phyloP scores from a whole-genome alignment of 2,329 filamentous ascomycete species.

The Hirsutella rhossiliensis region DNA sequence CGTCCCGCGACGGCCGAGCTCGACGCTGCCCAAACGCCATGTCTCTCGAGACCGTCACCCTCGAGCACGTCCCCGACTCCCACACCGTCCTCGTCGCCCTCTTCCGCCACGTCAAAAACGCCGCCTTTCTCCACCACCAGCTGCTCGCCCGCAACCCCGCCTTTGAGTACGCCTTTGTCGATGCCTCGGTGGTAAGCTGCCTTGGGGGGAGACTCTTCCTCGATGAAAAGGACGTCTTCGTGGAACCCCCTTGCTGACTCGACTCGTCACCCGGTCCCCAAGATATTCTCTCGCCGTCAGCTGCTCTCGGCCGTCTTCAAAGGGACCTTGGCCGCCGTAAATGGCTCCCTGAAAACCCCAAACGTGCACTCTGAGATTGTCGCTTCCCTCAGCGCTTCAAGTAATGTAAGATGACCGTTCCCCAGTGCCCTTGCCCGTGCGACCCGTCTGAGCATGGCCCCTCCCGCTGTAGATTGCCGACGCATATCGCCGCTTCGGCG shows the following conservation, averaged over 20 bases:
- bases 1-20: not conserved
- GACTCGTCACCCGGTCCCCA: no score
- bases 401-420: constrained; percentile 47
- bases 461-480: constrained; percentile 60
- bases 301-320: constrained; percentile 65
- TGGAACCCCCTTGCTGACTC: no score
- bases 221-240: no score
- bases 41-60: constrained; percentile 51
- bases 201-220: no score
- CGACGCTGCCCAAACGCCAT: constrained; percentile 16
- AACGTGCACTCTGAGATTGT: constrained; percentile 89
- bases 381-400: constrained; percentile 65
- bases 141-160: constrained; percentile 72
- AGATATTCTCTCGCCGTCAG: constrained; percentile 63
- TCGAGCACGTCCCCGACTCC: constrained; percentile 63
- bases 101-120: constrained; percentile 67
- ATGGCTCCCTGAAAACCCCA: constrained; percentile 56
- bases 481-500: constrained; percentile 79
- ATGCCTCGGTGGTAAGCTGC: constrained; percentile 60
- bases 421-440: not conserved
- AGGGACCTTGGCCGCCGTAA: constrained; percentile 55
- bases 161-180: constrained; percentile 90
- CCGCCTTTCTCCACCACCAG: constrained; percentile 66
- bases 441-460: not conserved
- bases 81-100: constrained; percentile 62